These are phyloP conservation scores for Stropharia rugosoannulata DNA, from an alignment of 768 basidiomycete species.

Conservation along the genomic window DNA sequence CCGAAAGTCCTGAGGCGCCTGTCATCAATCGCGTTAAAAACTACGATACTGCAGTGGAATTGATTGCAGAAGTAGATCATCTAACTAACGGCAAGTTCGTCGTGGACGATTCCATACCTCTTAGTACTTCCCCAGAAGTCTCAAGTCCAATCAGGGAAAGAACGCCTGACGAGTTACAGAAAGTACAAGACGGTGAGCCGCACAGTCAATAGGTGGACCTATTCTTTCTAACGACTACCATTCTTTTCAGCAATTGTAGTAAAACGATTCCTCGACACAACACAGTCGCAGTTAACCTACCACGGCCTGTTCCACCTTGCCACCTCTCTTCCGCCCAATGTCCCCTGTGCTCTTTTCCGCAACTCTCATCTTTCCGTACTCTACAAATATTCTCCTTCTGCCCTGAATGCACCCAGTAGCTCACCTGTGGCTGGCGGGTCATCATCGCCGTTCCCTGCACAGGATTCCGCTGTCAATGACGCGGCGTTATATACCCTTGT, in stretches of 20 bases:
- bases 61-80: slow-evolving; percentile 81
- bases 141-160: slow-evolving; percentile 30
- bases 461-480: slow-evolving; percentile 13
- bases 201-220: not conserved
- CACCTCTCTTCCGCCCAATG: slow-evolving; percentile 49
- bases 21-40: slow-evolving; percentile 55
- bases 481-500: slow-evolving; percentile 75
- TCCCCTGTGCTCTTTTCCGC: slow-evolving; percentile 84
- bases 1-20: slow-evolving; percentile 54
- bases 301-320: slow-evolving; percentile 83
- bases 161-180: slow-evolving; percentile 54
- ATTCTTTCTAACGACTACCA: not conserved
- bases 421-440: slow-evolving; percentile 1
- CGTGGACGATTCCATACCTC: slow-evolving; percentile 29
- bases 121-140: slow-evolving; percentile 11
- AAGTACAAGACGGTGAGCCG: slow-evolving; percentile 68
- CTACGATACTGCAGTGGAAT: slow-evolving; percentile 72
- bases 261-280: slow-evolving; percentile 65
- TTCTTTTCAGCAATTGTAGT: slow-evolving; percentile 58
- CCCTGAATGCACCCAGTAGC: slow-evolving; percentile 2
- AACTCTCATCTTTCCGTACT: slow-evolving; percentile 89
- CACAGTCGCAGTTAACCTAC: slow-evolving; percentile 85
- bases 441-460: slow-evolving; percentile 9
- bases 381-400: slow-evolving; percentile 50
- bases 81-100: slow-evolving; percentile 64